phyloP scores from a whole-genome alignment of 2,329 filamentous ascomycete species.

The Penicillium sp. region DNA sequence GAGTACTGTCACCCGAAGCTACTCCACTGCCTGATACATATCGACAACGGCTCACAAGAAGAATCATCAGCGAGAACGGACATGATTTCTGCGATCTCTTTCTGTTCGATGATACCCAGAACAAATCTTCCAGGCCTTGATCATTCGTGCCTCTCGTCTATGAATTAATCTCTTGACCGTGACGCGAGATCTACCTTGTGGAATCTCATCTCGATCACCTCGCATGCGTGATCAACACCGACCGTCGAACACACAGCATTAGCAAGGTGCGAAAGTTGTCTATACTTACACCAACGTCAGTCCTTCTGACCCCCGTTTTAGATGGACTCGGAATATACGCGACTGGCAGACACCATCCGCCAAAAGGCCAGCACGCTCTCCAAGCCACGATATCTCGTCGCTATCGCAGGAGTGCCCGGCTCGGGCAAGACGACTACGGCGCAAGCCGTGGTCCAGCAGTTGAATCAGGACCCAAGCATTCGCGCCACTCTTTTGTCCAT shows the following conservation, averaged over 20 bases:
- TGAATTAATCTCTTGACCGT: no score
- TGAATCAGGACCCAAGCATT: conserved; percentile 15
- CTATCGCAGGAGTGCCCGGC: conserved; percentile 29
- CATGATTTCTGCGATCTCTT: no score
- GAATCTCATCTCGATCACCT: no score
- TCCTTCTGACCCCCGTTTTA: conserved; percentile 3
- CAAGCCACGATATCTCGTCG: conserved; percentile 20
- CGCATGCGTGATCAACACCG: no score
- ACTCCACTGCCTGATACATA: conserved; percentile 14
- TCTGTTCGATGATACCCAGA: no score
- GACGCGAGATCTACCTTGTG: no score
- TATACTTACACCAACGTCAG: not conserved
- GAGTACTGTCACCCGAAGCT: conserved; percentile 25
- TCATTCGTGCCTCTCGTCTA: no score
- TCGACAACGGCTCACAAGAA: not conserved
- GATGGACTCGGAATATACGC: conserved; percentile 22
- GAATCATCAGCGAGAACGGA: no score
- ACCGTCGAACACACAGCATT: no score
- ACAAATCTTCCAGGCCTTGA: no score
- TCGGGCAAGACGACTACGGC: conserved; percentile 34
- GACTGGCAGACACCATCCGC: conserved; percentile 15
- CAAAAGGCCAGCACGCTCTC: conserved; percentile 11
- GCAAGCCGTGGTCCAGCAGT: conserved; percentile 19
- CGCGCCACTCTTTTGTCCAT: conserved; percentile 27
- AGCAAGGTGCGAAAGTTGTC: not conserved